These are phyloP conservation scores for Myriosclerotinia duriaeana DNA, from an alignment of 2,329 filamentous ascomycete species.

Conservation along the genomic window DNA sequence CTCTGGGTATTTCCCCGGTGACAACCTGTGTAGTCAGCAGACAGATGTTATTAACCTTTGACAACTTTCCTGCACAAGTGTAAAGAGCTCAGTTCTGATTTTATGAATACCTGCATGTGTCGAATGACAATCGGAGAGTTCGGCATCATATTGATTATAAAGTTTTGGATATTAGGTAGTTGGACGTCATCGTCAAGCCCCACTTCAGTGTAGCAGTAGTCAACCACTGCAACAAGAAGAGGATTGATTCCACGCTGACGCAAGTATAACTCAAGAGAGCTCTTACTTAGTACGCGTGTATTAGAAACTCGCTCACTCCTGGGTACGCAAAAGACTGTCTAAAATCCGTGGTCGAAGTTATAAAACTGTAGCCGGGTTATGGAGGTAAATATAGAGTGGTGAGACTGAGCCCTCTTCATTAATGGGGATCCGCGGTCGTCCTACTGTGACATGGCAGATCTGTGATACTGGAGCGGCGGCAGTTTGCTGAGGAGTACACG, in stretches of 20 bases:
- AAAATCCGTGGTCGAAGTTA: background rate
- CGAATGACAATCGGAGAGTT: background rate
- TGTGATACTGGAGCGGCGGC: background rate
- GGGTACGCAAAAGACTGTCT: background rate
- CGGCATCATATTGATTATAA: background rate
- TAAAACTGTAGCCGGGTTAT: background rate
- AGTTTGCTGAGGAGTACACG: background rate
- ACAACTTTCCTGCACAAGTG: background rate
- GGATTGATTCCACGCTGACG: background rate
- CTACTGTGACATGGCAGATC: background rate
- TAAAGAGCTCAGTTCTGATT: background rate
- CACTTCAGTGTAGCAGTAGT: background rate
- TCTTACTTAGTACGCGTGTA: background rate
- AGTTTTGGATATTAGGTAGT: background rate
- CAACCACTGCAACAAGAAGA: background rate
- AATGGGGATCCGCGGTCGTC: background rate
- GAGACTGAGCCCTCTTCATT: too few relatives aligned
- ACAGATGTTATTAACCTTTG: background rate
- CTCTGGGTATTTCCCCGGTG: background rate
- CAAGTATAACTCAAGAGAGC: background rate
- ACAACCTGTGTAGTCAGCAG: conserved; percentile 12
- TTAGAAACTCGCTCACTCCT: background rate
- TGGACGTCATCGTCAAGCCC: background rate
- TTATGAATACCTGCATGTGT: background rate
- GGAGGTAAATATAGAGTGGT: background rate